phyloP scores from a whole-genome alignment of 352 stramenopile genomes.

The Elongisporangium prolatum region DNA sequence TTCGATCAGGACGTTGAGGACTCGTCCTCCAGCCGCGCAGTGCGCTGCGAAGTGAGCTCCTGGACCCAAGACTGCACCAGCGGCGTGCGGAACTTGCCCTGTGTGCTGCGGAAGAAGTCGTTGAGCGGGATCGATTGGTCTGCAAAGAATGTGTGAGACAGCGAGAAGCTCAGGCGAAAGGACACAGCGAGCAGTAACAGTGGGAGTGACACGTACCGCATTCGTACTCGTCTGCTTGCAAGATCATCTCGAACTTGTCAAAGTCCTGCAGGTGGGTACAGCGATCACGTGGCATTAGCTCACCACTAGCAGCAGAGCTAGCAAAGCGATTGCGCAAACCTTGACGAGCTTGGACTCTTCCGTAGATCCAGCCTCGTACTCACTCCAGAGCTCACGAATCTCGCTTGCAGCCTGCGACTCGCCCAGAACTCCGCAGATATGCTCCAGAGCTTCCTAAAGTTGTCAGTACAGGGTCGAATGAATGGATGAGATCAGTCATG shows the following conservation, averaged over 20 bases:
- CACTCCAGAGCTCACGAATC: conserved; percentile 77
- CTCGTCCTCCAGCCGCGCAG: conserved; percentile 18
- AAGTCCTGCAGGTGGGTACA: conserved; percentile 78
- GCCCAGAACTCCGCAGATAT: conserved; percentile 58
- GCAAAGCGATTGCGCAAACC: conserved; percentile 12
- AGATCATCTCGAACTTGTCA: conserved; percentile 95
- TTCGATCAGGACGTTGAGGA: conserved; percentile 2
- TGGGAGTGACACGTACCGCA: conserved; percentile 33
- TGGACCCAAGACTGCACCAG: conserved; percentile 74
- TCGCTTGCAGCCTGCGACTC: conserved; percentile 46
- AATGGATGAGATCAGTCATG: neutral
- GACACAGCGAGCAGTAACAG: neutral
- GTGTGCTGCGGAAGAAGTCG: conserved; percentile 81
- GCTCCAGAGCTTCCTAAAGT: conserved; percentile 50
- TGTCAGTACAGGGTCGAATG: neutral
- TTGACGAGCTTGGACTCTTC: conserved; percentile 89
- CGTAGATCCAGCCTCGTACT: conserved; percentile 82
- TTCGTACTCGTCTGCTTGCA: conserved; percentile 93
- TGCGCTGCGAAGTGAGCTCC: conserved; percentile 56
- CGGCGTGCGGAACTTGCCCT: conserved; percentile 76
- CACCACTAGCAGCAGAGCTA: neutral
- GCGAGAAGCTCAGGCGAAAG: neutral
- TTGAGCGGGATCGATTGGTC: conserved; percentile 54
- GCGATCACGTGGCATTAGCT: conserved; percentile 5
- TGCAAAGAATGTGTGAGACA: conserved; percentile 7